Evolutionary conservation across 768 basidiomycete species (phyloP).

Genomic region (Hortiboletus campestris): DNA sequence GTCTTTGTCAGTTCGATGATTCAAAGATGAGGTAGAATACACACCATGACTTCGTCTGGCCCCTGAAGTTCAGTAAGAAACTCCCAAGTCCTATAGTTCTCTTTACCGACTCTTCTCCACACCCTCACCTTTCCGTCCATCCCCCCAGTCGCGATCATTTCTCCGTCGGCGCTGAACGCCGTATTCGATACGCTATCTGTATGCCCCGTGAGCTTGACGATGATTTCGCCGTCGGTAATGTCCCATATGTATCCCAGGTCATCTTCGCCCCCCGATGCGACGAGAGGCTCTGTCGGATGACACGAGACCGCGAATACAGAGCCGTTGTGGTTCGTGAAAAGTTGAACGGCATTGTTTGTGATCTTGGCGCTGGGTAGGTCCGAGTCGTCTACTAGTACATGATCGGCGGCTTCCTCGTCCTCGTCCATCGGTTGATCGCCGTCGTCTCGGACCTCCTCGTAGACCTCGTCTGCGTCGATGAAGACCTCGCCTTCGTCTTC

Average conservation of each 20-base stretch:
- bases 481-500: constrained; percentile 57
- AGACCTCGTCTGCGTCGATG: constrained; percentile 64
- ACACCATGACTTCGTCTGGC: constrained; percentile 92
- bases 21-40: constrained; percentile 25
- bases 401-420: constrained; percentile 55
- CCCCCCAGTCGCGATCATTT: constrained; percentile 92
- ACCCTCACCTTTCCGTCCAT: constrained; percentile 96
- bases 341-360: constrained; percentile 66
- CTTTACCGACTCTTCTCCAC: constrained; percentile 82
- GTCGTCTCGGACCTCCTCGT: constrained; percentile 62
- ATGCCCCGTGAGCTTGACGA: constrained; percentile 88
- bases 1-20: too few species aligned
- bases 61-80: constrained; percentile 92
- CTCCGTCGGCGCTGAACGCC: constrained; percentile 85
- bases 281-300: constrained; percentile 80
- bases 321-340: constrained; percentile 61
- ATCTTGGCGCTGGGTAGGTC: constrained; percentile 42
- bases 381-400: too few species aligned
- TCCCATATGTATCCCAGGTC: constrained; percentile 95
- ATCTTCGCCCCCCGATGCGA: constrained; percentile 93
- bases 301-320: constrained; percentile 85
- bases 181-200: constrained; percentile 82
- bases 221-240: constrained; percentile 72
- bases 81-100: constrained; percentile 82
- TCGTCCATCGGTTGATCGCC: constrained; percentile 73